These are phyloP conservation scores for Daedaleopsis sinensis DNA, from an alignment of 768 basidiomycete species.

Conservation along the genomic window DNA sequence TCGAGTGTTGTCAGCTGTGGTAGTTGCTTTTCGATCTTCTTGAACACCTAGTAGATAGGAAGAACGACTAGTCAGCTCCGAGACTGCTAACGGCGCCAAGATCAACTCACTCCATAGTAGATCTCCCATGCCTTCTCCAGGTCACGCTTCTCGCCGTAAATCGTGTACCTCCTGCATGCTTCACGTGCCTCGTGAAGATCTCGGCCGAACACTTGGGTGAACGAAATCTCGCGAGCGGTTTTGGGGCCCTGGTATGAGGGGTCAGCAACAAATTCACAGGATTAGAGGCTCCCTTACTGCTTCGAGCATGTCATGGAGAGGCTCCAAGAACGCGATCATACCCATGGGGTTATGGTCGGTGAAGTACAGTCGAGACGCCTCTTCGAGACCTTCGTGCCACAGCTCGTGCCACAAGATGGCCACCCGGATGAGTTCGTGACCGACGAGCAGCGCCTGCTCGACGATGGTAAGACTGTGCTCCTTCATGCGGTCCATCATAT, in stretches of 20 bases:
- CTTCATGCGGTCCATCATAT: constrained; percentile 90
- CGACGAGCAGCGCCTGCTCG: constrained; percentile 88
- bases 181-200: constrained; percentile 93
- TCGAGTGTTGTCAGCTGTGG: constrained; percentile 89
- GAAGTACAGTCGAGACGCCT: constrained; percentile 95
- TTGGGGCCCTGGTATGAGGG: constrained; percentile 73
- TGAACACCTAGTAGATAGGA: constrained; percentile 71
- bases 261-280: background rate
- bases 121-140: constrained; percentile 99
- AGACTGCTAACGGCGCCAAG: background rate
- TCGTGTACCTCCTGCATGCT: constrained; percentile 83
- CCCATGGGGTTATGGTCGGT: constrained; percentile 96
- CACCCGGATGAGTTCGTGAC: constrained; percentile 93
- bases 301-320: constrained; percentile 91
- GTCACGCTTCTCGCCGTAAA: constrained; percentile 85
- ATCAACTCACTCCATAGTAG: constrained; percentile 78
- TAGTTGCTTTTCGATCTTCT: constrained; percentile 93
- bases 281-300: constrained; percentile 44
- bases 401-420: constrained; percentile 99
- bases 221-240: constrained; percentile 93
- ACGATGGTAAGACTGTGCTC: constrained; percentile 90
- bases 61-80: background rate
- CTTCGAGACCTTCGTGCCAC: constrained; percentile 98
- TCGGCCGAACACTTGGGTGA: constrained; percentile 90
- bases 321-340: constrained; percentile 93